These are phyloP conservation scores for Aspergillus terreus DNA, from an alignment of 2,329 filamentous ascomycete species.

Conservation along the genomic window DNA sequence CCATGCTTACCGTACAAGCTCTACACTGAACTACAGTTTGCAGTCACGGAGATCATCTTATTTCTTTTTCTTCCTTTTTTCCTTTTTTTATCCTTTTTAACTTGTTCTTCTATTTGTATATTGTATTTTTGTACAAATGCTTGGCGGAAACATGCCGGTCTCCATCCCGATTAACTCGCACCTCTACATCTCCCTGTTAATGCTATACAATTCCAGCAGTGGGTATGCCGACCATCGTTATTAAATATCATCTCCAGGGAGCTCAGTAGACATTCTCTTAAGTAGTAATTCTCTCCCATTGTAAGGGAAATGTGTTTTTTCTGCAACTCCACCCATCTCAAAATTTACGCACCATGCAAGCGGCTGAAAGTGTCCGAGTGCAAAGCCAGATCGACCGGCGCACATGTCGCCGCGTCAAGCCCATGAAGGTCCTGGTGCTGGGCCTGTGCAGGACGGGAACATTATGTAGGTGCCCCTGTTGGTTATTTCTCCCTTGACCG, in stretches of 20 bases:
- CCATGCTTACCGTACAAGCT: too few relatives aligned
- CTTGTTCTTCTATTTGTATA: too few relatives aligned
- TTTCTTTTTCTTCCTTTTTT: not conserved
- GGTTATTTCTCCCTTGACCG: not conserved
- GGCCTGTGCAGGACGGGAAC: slow-evolving; percentile 20
- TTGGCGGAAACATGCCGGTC: too few relatives aligned
- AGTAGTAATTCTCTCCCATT: not conserved
- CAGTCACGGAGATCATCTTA: not conserved
- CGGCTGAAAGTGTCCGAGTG: slow-evolving; percentile 6
- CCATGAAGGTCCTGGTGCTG: slow-evolving; percentile 19
- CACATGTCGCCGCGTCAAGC: slow-evolving; percentile 10
- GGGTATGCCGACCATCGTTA: not conserved
- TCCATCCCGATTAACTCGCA: too few relatives aligned
- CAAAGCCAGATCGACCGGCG: slow-evolving; percentile 11
- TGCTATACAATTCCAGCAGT: not conserved
- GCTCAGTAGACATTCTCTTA: not conserved
- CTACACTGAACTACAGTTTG: not conserved
- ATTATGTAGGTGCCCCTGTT: slow-evolving; percentile 9
- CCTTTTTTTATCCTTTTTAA: too few relatives aligned
- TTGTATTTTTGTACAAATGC: too few relatives aligned
- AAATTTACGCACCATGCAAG: slow-evolving; percentile 4
- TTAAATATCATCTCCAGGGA: not conserved
- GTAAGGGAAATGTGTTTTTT: not conserved
- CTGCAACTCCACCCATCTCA: not conserved
- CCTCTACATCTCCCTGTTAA: not conserved